Evolutionary conservation across 768 basidiomycete genomes (phyloP).

Genomic region (Naematelia aurantialba): DNA sequence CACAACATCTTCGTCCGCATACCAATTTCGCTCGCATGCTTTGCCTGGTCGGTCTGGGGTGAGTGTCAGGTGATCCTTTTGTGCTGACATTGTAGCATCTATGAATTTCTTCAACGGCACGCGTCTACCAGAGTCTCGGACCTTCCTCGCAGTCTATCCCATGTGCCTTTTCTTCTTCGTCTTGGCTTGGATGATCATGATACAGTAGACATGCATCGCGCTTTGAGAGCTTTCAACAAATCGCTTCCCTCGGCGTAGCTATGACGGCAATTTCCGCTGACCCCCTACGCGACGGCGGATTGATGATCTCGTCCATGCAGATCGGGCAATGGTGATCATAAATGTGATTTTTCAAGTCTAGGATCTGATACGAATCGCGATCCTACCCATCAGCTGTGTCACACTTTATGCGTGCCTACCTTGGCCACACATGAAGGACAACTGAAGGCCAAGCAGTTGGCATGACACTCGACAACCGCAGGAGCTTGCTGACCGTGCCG

Average conservation of each 20-base stretch:
- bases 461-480: slow-evolving; percentile 16
- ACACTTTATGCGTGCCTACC: not conserved
- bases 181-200: slow-evolving; percentile 94
- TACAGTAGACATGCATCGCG: slow-evolving; percentile 57
- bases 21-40: slow-evolving; percentile 77
- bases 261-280: not conserved
- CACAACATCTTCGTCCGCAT: slow-evolving; percentile 74
- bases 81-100: slow-evolving; percentile 59
- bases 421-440: slow-evolving; percentile 31
- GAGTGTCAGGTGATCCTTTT: slow-evolving; percentile 34
- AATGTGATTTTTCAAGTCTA: slow-evolving; percentile 28
- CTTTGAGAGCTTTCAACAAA: not conserved
- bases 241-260: not conserved
- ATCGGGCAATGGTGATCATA: slow-evolving; percentile 30
- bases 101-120: slow-evolving; percentile 95
- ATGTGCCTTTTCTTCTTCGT: slow-evolving; percentile 89
- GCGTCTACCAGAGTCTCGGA: slow-evolving; percentile 82
- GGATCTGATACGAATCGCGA: slow-evolving; percentile 22
- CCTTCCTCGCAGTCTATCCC: slow-evolving; percentile 93
- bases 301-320: slow-evolving; percentile 24
- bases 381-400: slow-evolving; percentile 2
- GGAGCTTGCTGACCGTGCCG: slow-evolving; percentile 7
- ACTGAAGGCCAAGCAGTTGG: slow-evolving; percentile 25
- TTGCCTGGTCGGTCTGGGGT: slow-evolving; percentile 99
- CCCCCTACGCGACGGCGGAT: not conserved